These are phyloP conservation scores for Rhypophila decipiens DNA, from an alignment of 495 filamentous ascomycete genomes.

Conservation along the genomic window DNA sequence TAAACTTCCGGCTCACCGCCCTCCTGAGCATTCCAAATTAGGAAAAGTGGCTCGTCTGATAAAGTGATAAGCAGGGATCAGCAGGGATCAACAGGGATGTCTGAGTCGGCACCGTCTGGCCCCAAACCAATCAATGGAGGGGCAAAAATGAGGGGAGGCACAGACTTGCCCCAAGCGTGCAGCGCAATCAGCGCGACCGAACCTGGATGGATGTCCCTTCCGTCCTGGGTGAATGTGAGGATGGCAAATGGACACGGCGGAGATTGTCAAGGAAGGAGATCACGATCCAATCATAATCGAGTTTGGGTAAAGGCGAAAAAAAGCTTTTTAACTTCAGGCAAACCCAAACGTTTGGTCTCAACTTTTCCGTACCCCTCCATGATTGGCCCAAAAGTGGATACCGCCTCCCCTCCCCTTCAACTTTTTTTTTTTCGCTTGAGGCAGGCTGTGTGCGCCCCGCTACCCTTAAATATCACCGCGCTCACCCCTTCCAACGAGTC, in stretches of 20 bases:
- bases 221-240: neutral
- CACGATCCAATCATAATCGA: neutral
- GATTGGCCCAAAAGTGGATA: constrained; percentile 9
- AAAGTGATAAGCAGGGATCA: constrained; percentile 27
- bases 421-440: constrained; percentile 9
- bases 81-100: constrained; percentile 12
- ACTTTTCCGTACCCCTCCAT: constrained; percentile 16
- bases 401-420: constrained; percentile 1
- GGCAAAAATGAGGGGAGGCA: constrained; percentile 10
- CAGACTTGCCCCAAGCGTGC: constrained; percentile 8
- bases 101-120: constrained; percentile 12
- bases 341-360: too few relatives aligned
- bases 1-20: constrained; percentile 20
- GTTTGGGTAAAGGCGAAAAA: constrained; percentile 15
- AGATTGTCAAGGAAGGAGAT: neutral
- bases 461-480: constrained; percentile 21
- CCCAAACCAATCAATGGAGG: constrained; percentile 17
- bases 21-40: constrained; percentile 10
- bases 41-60: constrained; percentile 14
- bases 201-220: neutral
- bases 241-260: neutral
- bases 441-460: constrained; percentile 21
- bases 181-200: neutral
- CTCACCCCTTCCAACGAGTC: constrained; percentile 9
- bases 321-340: constrained; percentile 25